A percentile compares a stretch with the other conserved stretches of the same genome.
Conservation (phyloP, 805 yeast genomes). For the Spathaspora passalidarum region DNA sequence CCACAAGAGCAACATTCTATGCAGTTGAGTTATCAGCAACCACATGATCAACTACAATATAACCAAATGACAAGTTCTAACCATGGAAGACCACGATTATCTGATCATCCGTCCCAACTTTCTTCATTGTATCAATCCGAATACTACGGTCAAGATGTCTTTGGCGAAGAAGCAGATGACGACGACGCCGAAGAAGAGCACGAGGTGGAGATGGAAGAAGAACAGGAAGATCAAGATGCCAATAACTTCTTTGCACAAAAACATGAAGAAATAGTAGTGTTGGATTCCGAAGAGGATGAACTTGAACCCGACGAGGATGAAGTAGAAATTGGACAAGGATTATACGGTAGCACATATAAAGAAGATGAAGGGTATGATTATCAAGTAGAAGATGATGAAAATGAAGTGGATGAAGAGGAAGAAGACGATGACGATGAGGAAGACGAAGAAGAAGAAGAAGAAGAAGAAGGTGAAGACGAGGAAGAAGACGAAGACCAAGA, state of each 20-base stretch:
- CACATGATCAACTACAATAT: slow-evolving; percentile 1
- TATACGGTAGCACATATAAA: neutral
- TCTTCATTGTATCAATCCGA: neutral
- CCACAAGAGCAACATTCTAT: neutral
- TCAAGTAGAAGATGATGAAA: slow-evolving; percentile 6
- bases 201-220: slow-evolving; percentile 7
- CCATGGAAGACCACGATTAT: slow-evolving; percentile 11
- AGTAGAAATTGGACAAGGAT: neutral
- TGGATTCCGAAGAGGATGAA: slow-evolving; percentile 5
- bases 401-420: slow-evolving; percentile 3
- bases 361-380: slow-evolving; percentile 5
- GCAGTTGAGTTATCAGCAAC: slow-evolving; percentile 2
- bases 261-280: slow-evolving; percentile 13
- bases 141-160: neutral
- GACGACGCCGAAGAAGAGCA: slow-evolving; percentile 8
- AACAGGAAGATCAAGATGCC: slow-evolving; percentile 10
- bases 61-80: slow-evolving; percentile 1
- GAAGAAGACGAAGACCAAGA: neutral
- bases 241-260: neutral
- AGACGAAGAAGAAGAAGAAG: neutral
- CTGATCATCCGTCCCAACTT: neutral
- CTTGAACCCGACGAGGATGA: slow-evolving; percentile 4
- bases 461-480: neutral
- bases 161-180: slow-evolving; percentile 5
- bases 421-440: slow-evolving; percentile 4